phyloP scores from a whole-genome alignment of 345 rosid species.

The Cardamine occulta region DNA sequence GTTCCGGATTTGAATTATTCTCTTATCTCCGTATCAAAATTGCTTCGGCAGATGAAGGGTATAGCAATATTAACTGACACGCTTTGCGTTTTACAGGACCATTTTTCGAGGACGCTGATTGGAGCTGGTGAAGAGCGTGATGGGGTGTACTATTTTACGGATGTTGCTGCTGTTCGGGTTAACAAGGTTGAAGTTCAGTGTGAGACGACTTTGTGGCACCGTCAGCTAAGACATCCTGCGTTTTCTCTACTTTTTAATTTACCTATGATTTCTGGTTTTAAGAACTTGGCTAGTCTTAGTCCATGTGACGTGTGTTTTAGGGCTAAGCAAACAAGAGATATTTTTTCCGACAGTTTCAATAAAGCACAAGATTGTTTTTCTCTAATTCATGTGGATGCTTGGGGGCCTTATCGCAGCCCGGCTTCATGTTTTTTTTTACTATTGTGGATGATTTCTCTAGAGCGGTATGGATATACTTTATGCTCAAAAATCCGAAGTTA shows the following conservation, averaged over 20 bases:
- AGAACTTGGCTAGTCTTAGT: too few relatives aligned
- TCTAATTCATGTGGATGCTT: not conserved
- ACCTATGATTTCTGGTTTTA: too few relatives aligned
- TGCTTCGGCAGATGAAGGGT: not conserved
- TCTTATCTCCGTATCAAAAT: not conserved
- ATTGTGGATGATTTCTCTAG: too few relatives aligned
- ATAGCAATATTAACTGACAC: not conserved
- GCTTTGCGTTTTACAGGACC: not conserved
- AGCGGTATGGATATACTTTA: too few relatives aligned
- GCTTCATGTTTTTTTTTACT: too few relatives aligned
- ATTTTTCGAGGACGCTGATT: not conserved
- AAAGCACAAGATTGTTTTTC: too few relatives aligned
- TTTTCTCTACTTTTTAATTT: too few relatives aligned
- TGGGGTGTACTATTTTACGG: not conserved
- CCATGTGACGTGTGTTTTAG: too few relatives aligned
- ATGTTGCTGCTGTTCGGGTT: accelerated
- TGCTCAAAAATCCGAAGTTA: too few relatives aligned
- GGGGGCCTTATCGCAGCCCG: not conserved
- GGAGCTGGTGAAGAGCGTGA: not conserved
- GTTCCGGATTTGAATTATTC: not conserved
- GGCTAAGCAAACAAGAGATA: too few relatives aligned
- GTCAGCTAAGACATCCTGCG: too few relatives aligned
- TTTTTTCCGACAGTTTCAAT: too few relatives aligned
- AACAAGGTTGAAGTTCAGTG: not conserved
- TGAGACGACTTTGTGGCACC: not conserved